phyloP scores from a whole-genome alignment of 225 moss, liverwort and hornwort genomes.

The Asterella californica region DNA sequence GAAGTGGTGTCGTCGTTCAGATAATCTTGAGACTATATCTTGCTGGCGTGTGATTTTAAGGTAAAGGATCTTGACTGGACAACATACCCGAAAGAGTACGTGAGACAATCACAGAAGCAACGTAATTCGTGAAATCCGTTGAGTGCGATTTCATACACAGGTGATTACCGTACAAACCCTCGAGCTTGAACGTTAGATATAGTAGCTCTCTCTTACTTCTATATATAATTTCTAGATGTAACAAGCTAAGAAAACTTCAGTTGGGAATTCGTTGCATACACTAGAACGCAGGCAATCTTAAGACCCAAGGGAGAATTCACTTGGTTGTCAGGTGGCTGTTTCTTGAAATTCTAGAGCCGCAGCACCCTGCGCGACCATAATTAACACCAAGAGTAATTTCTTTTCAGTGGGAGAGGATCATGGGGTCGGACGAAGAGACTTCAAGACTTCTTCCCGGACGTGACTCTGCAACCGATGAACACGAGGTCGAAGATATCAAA shows the following conservation, averaged over 20 bases:
- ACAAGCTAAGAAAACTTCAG: background rate
- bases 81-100: too few relatives aligned
- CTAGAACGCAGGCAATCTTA: background rate
- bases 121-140: background rate
- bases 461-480: background rate
- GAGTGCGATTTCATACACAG: background rate
- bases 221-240: background rate
- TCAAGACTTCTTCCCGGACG: background rate
- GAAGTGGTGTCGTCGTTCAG: background rate
- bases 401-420: background rate
- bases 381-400: background rate
- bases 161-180: background rate
- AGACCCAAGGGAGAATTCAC: background rate
- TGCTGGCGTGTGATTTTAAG: background rate
- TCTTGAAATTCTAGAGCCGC: background rate
- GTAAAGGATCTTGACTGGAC: background rate
- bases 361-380: background rate
- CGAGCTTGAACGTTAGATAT: background rate
- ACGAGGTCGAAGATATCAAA: conserved; percentile 16
- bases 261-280: background rate
- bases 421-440: conserved; percentile 4
- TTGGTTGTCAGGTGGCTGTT: background rate
- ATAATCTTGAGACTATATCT: background rate
- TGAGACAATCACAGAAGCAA: background rate
- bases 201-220: background rate